phyloP scores from a whole-genome alignment of 2,329 filamentous ascomycete species.

The Clonostachys rhizophaga region DNA sequence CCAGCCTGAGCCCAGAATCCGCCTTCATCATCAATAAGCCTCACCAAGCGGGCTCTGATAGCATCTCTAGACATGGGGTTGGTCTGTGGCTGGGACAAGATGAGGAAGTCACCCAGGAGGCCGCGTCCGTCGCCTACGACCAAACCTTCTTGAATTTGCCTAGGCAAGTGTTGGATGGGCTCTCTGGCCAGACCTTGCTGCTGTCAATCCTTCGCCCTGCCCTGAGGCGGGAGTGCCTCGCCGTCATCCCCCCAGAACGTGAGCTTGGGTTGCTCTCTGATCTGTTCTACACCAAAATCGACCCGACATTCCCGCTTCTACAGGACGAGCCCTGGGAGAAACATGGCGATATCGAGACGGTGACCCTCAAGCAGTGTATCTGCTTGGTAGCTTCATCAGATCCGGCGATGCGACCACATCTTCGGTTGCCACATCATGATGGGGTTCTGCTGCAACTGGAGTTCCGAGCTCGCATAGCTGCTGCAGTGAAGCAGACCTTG shows the following conservation, averaged over 20 bases:
- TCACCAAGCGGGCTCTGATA: constrained; percentile 1
- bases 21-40: constrained; percentile 11
- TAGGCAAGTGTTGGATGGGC: constrained; percentile 5
- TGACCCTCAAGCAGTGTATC: constrained; percentile 11
- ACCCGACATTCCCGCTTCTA: constrained; percentile 12
- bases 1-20: constrained; percentile 13
- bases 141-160: constrained; percentile 2
- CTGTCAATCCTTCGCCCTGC: constrained; percentile 7
- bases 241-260: constrained; percentile 5
- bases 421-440: constrained; percentile 5
- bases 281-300: constrained; percentile 11
- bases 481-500: constrained; percentile 6
- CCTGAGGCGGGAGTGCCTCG: constrained; percentile 7
- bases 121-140: not conserved
- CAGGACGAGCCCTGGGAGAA: constrained; percentile 9
- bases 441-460: constrained; percentile 6
- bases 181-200: constrained; percentile 3
- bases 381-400: constrained; percentile 11
- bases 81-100: constrained; percentile 9
- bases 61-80: constrained; percentile 8
- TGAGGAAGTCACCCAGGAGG: constrained; percentile 1
- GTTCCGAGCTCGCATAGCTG: constrained; percentile 7
- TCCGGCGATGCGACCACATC: constrained; percentile 8
- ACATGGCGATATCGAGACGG: constrained; percentile 7
- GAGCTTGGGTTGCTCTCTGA: constrained; percentile 6